phyloP scores from a whole-genome alignment of 352 stramenopile species.

The Phytophthora pistaciae region DNA sequence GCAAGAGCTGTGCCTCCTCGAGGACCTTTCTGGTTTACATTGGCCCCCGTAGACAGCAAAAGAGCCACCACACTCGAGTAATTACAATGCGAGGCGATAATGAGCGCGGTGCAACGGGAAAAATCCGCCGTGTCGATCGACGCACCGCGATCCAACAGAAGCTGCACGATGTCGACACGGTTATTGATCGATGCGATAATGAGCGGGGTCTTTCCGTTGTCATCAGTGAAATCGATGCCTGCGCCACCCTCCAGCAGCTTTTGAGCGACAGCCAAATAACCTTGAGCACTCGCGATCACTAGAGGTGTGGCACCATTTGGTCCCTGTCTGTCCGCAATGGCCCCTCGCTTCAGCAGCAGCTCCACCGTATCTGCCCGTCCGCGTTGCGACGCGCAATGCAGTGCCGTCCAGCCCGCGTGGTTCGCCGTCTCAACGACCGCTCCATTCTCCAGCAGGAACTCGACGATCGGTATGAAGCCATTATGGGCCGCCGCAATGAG shows the following conservation, averaged over 20 bases:
- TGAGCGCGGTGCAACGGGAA: not conserved
- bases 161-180: not conserved
- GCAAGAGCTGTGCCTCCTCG: not conserved
- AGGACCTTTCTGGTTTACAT: not conserved
- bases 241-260: not conserved
- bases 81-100: not conserved
- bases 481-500: constrained; percentile 5
- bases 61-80: not conserved
- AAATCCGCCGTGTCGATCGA: not conserved
- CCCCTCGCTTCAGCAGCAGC: not conserved
- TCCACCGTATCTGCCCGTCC: not conserved
- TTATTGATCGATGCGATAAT: not conserved
- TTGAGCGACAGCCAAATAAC: not conserved
- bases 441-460: constrained; percentile 6
- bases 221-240: not conserved
- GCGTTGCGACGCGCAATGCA: constrained; percentile 1
- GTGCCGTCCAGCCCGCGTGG: not conserved
- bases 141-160: not conserved
- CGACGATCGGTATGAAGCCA: not conserved
- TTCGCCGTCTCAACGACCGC: constrained; percentile 7
- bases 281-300: not conserved
- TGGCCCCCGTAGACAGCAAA: not conserved
- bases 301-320: not conserved
- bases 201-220: not conserved
- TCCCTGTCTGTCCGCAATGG: not conserved